Base-by-base conservation (phyloP, 345 rosid species). In the Draba incana region DNA sequence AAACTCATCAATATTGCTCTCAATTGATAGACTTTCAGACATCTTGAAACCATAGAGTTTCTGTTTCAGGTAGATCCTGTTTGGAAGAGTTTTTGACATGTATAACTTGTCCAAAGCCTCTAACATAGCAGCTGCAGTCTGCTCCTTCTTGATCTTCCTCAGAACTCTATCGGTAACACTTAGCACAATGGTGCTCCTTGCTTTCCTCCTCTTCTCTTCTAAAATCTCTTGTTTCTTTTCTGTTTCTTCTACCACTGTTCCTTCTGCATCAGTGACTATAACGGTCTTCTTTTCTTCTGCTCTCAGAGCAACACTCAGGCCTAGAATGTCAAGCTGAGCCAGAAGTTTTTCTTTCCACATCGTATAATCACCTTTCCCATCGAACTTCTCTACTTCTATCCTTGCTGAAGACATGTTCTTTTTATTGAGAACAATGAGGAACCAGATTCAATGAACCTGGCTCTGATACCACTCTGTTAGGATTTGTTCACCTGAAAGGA, bases 401-500 rank as follows among this genome's bases (percentile, higher is more conserved):
- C 62, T 23, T 1, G 46, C 16, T n/a, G n/a, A n/a, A 0, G 33
- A 57, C 62, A 57, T 57, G 62, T n/a, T n/a, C n/a, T n/a, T n/a
- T 3, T 23, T 57, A 6, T n/a, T n/a, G n/a, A n/a, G n/a, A n/a
- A n/a, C n/a, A n/a, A n/a, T n/a, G n/a, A n/a, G n/a, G n/a, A n/a
- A n/a, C n/a, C n/a, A n/a, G n/a, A n/a, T n/a, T n/a, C n/a, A n/a
- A n/a, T n/a, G n/a, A n/a, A n/a, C n/a, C n/a, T n/a, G n/a, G n/a
- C n/a, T n/a, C n/a, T n/a, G n/a, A n/a, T n/a, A n/a, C n/a, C n/a
- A n/a, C n/a, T n/a, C n/a, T n/a, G n/a, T n/a, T n/a, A n/a, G n/a
- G n/a, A n/a, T n/a, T n/a, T n/a, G n/a, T n/a, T n/a, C n/a, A n/a
- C n/a, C n/a, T n/a, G n/a, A n/a, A n/a, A n/a, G n/a, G n/a, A n/a